Base-by-base conservation (phyloP, 2,329 filamentous ascomycete genomes). In the Ascochyta lentis region DNA sequence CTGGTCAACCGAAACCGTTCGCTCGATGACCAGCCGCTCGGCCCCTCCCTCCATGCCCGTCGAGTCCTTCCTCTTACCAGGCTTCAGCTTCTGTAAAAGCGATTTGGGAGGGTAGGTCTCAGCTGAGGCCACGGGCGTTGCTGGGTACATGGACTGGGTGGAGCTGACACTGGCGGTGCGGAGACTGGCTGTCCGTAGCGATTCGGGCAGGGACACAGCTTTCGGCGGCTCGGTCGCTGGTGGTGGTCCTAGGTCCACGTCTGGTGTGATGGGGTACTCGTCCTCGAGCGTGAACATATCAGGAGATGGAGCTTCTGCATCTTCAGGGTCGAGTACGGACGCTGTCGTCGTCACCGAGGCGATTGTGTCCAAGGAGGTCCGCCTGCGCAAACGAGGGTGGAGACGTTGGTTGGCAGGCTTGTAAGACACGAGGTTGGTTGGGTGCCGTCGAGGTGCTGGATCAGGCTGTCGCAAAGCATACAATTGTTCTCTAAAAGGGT, bases 311-410 rank as follows among this genome's bases (percentile, higher is more conserved):
- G 61, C 53, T 37, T 60, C 55, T 13, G 52, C 56, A 26, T 64
- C 60, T n/a, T 58, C 56, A n/a, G 55, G 54, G 31, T 70, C 61
- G 12, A 48, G 48, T 16, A 56, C 52, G 15, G 61, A 64, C 15
- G 56, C 48, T 6, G 59, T 64, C 9, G 66, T 72, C 13, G 60
- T 65, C 33, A 73, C 70, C 3, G 68, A 72, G 15, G 64, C 63
- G 45, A 73, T 73, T 4, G 71, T 73, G 45, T 73, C 71, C 23
- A 72, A 49, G 1, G 71, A 73, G 7, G 68, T 70, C 49, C 66
- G 66, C 46, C 58, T 59, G 5, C 63, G 54, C 19, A 72, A 42
- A 34, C 60, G 61, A 8, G 57, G 57, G 16, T 66, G 66, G 15
- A 70, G 48, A 27, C 61, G 65, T 54, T 56, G 62, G 38, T 66